These are phyloP conservation scores for Paramyrothecium sp. DNA, from an alignment of 2,329 filamentous ascomycete species.

Conservation along the genomic window DNA sequence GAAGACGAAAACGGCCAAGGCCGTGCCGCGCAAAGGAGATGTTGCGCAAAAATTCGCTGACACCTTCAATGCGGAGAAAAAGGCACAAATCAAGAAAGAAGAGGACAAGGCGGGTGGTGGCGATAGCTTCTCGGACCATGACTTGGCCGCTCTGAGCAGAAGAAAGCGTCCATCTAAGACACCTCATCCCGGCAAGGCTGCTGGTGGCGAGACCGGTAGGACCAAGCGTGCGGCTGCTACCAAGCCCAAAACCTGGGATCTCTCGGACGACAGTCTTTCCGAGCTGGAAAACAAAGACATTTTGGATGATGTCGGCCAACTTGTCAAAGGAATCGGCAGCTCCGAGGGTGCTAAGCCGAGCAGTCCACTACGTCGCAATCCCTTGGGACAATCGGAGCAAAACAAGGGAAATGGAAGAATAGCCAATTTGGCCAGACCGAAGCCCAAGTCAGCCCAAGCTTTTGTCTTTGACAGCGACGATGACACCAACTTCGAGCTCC, in stretches of 20 bases:
- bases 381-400: conserved; percentile 68
- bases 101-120: conserved; percentile 44
- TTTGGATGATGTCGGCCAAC: conserved; percentile 80
- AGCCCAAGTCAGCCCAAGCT: conserved; percentile 51
- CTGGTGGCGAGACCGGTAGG: conserved; percentile 24
- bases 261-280: conserved; percentile 58
- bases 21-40: conserved; percentile 27
- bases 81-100: conserved; percentile 44
- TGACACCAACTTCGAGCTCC: conserved; percentile 68
- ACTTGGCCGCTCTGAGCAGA: conserved; percentile 40
- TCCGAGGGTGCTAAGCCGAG: conserved; percentile 32
- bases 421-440: conserved; percentile 37
- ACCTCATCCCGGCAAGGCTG: conserved; percentile 15
- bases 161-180: conserved; percentile 24
- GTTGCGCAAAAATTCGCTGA: conserved; percentile 50
- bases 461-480: conserved; percentile 57
- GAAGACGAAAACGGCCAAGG: conserved; percentile 37
- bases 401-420: conserved; percentile 55
- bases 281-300: conserved; percentile 62
- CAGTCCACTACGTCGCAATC: conserved; percentile 66
- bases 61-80: conserved; percentile 46
- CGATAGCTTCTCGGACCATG: conserved; percentile 61
- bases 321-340: conserved; percentile 85
- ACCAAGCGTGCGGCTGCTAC: conserved; percentile 51
- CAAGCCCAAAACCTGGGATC: conserved; percentile 42